Evolutionary conservation across 805 yeast genomes (phyloP), one percentile per base, ranked within the genome.

Genomic region (Pichia paraexigua): DNA sequence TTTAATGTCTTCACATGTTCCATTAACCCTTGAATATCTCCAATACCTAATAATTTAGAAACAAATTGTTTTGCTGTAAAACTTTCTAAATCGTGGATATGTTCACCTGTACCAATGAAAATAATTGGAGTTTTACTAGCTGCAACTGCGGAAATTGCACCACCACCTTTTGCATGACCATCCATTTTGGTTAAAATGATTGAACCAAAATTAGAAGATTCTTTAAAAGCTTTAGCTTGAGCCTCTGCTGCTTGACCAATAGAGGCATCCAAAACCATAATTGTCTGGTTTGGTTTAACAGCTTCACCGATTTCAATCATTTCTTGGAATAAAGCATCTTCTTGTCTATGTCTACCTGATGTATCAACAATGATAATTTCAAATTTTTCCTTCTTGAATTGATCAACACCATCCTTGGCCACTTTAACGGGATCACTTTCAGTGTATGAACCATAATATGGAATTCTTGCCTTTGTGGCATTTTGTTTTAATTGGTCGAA

Each of bases 131-230:
- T 94, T 50, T 87, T 77, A 2, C 98, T 92, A 2, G 97, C 94
- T 2, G 99, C 99, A 50, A 92, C 97, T 0, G 99, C 99, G 41
- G 97, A 89, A 50, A 92, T 91, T 30, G 99, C 99, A 75, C 99
- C 99, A 71, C 99, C 99, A 67, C 99, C 99, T 71, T 87, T 92
- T 40, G 98, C 99, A 63, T 94, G 97, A 48, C 98, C 98, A 70
- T 92, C 99, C 95, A 92, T 83, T 68, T 92, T 92, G 22, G 99
- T 92, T 64, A 92, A 76, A 53, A 92, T 85, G 56, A 92, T 92
- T 25, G 97, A 90, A 61, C 99, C 99, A 63, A 94, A 94, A 64
- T 92, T 83, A 5, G 97, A 76, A 32, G 91, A 80, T 48, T 91
- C 96, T 68, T 92, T 94, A 72, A 92, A 92, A 0, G 99, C 99